These are phyloP conservation scores for Aspergillus ochraceus DNA, from an alignment of 2,329 filamentous ascomycete genomes.

Conservation along the genomic window DNA sequence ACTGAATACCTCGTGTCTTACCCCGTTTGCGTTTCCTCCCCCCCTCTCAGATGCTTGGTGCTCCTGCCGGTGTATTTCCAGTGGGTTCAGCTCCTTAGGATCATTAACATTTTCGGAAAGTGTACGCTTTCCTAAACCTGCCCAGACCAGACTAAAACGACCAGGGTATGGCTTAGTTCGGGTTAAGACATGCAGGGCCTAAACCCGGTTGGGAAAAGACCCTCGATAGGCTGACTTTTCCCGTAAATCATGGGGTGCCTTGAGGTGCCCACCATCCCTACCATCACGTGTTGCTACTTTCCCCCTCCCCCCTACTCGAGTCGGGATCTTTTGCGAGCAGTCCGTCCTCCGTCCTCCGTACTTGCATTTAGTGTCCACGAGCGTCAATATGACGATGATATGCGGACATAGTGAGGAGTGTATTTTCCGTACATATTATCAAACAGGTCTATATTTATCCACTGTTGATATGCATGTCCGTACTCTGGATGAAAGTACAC, in stretches of 20 bases:
- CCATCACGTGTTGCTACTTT: background rate
- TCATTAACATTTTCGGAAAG: background rate
- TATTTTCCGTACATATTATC: background rate
- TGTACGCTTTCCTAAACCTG: background rate
- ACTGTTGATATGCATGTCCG: background rate
- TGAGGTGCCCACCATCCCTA: background rate
- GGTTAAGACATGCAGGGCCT: background rate
- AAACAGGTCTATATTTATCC: background rate
- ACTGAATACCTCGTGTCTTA: background rate
- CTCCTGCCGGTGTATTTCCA: background rate
- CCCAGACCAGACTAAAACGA: background rate
- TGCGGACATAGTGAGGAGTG: background rate
- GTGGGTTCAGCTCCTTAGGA: background rate
- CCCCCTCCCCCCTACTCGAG: background rate
- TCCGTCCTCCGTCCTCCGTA: no score
- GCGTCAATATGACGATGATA: background rate
- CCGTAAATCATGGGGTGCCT: background rate
- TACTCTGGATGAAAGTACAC: no score
- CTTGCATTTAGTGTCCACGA: background rate
- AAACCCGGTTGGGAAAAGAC: background rate
- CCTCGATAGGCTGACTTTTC: background rate
- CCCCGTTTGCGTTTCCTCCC: background rate
- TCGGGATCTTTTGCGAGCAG: background rate
- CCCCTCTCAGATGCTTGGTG: background rate
- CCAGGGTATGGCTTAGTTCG: background rate